Percentiles rank a stretch among this genome's conserved stretches.
Conservation (phyloP, 2,329 filamentous ascomycete genomes). For the Ophiostoma pallidulum region DNA sequence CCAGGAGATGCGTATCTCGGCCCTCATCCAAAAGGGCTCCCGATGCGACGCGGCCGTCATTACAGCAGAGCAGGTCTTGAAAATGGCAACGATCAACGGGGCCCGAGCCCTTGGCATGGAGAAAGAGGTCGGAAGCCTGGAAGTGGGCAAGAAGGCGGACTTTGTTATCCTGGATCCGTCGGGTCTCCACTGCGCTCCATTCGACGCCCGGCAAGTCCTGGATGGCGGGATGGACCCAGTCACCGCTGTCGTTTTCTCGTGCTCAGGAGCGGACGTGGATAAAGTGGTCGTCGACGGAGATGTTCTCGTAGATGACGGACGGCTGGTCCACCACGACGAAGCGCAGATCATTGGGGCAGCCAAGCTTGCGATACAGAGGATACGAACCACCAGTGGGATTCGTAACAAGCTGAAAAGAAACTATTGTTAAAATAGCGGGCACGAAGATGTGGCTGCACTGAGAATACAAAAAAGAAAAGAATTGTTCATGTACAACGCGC, state of each 20-base stretch:
- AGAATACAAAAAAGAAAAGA: not conserved
- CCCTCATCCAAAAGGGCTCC: slow-evolving; percentile 37
- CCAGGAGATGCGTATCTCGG: slow-evolving; percentile 43
- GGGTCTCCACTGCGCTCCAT: slow-evolving; percentile 20
- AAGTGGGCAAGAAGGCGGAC: slow-evolving; percentile 35
- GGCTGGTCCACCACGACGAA: slow-evolving; percentile 20
- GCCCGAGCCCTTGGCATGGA: slow-evolving; percentile 37
- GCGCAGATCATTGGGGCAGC: slow-evolving; percentile 12
- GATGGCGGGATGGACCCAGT: slow-evolving; percentile 28
- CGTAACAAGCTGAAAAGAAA: slow-evolving; percentile 1
- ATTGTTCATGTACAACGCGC: not conserved
- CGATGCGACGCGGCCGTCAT: slow-evolving; percentile 33
- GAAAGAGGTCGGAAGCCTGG: slow-evolving; percentile 29
- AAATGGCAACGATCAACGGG: slow-evolving; percentile 43
- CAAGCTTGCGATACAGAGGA: not conserved
- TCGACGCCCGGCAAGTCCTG: slow-evolving; percentile 27
- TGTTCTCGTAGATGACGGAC: slow-evolving; percentile 18
- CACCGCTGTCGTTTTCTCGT: slow-evolving; percentile 24
- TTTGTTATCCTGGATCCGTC: slow-evolving; percentile 22
- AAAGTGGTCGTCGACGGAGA: slow-evolving; percentile 22
- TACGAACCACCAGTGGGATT: slow-evolving; percentile 2
- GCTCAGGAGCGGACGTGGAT: slow-evolving; percentile 19
- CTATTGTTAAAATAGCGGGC: not conserved
- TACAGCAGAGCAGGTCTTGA: slow-evolving; percentile 35
- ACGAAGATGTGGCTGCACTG: not conserved